phyloP scores from a whole-genome alignment of 768 basidiomycete genomes.

The Dentipellis sp. region DNA sequence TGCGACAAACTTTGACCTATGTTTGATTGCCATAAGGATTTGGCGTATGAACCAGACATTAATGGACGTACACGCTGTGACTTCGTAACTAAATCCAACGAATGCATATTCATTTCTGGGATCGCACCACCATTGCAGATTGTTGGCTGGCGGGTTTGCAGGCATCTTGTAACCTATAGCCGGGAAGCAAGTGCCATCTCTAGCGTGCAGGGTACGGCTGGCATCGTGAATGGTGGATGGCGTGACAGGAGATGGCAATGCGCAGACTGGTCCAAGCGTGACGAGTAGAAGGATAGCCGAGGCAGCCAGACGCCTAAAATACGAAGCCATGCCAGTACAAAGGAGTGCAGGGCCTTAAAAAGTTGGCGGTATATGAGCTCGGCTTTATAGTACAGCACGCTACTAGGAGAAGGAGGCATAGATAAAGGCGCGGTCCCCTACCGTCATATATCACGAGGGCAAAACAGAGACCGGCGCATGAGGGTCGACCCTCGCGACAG shows the following conservation, averaged over 20 bases:
- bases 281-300: not conserved
- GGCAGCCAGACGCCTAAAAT: not conserved
- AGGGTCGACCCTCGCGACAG: not conserved
- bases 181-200: conserved; percentile 24
- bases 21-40: conserved; percentile 4
- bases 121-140: conserved; percentile 43
- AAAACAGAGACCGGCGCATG: not conserved
- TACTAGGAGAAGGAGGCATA: too few species aligned
- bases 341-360: too few species aligned
- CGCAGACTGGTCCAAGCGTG: not conserved
- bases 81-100: conserved; percentile 70
- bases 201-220: not conserved
- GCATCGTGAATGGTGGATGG: not conserved
- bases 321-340: not conserved
- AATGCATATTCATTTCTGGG: conserved; percentile 61
- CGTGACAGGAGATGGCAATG: not conserved
- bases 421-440: too few species aligned
- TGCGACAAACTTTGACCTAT: conserved; percentile 50
- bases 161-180: conserved; percentile 48
- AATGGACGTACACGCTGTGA: conserved; percentile 44
- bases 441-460: too few species aligned
- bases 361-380: too few species aligned
- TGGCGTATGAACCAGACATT: not conserved
- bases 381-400: too few species aligned
- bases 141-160: conserved; percentile 27